These are phyloP conservation scores for Amanita phalloides DNA, from an alignment of 768 basidiomycete species.

Conservation along the genomic window DNA sequence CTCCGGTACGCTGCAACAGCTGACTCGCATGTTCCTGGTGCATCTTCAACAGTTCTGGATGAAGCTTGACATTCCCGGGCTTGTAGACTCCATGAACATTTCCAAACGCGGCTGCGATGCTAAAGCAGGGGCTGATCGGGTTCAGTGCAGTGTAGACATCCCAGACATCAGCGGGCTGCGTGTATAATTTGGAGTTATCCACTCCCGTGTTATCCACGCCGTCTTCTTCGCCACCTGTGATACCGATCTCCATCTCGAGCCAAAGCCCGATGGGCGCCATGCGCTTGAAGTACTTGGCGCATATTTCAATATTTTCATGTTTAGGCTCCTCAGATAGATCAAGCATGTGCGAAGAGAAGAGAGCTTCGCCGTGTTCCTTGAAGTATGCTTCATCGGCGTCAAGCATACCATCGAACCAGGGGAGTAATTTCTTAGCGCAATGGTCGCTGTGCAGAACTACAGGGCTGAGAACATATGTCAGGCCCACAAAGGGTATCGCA, in stretches of 20 bases:
- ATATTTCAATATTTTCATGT: conserved; percentile 90
- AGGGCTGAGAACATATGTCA: conserved; percentile 40
- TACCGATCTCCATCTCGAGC: conserved; percentile 99
- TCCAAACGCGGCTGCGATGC: conserved; percentile 96
- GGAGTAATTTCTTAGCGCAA: conserved; percentile 95
- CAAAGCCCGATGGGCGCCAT: conserved; percentile 88
- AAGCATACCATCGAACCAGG: conserved; percentile 99
- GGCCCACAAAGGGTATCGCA: neutral
- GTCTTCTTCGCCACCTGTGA: conserved; percentile 99
- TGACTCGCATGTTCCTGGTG: conserved; percentile 72
- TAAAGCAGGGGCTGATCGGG: conserved; percentile 86
- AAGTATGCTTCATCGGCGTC: conserved; percentile 90
- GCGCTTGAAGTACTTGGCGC: conserved; percentile 90
- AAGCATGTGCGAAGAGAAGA: conserved; percentile 98
- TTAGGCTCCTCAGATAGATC: conserved; percentile 91
- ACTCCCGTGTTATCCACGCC: conserved; percentile 97
- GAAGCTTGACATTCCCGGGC: conserved; percentile 92
- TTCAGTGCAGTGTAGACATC: conserved; percentile 83
- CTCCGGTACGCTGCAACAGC: conserved; percentile 51
- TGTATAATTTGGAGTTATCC: conserved; percentile 92
- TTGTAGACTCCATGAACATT: conserved; percentile 99
- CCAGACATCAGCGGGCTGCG: conserved; percentile 92
- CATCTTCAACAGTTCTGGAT: conserved; percentile 83
- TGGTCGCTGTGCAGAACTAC: conserved; percentile 98
- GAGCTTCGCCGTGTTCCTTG: conserved; percentile 76